phyloP scores from a whole-genome alignment of 2,329 filamentous ascomycete species.

The Arthrinium puccinioides region DNA sequence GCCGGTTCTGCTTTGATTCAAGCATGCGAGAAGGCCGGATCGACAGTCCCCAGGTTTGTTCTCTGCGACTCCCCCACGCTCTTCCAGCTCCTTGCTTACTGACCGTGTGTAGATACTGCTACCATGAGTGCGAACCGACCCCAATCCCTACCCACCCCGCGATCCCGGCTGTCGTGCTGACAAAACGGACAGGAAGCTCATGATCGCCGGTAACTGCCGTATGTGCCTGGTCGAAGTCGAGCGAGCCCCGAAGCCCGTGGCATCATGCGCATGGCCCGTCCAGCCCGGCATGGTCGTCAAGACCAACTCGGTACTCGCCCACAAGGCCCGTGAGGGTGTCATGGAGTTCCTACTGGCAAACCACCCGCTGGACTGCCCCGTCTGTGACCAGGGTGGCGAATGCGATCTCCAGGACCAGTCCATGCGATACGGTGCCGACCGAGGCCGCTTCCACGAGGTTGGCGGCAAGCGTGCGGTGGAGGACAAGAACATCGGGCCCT shows the following conservation, averaged over 20 bases:
- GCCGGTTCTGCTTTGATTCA: slow-evolving; percentile 96
- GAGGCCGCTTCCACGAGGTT: slow-evolving; percentile 93
- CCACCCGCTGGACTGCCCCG: slow-evolving; percentile 90
- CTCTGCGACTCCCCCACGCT: neutral
- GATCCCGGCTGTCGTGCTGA: slow-evolving; percentile 26
- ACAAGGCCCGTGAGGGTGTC: slow-evolving; percentile 97
- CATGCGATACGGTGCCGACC: slow-evolving; percentile 95
- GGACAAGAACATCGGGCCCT: slow-evolving; percentile 97
- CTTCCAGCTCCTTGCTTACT: slow-evolving; percentile 27
- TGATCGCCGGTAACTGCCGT: slow-evolving; percentile 98
- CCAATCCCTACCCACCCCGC: slow-evolving; percentile 11
- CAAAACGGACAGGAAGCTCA: slow-evolving; percentile 66
- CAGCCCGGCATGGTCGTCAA: slow-evolving; percentile 99
- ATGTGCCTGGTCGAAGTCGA: slow-evolving; percentile 99
- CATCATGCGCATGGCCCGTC: slow-evolving; percentile 97
- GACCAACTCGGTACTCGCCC: slow-evolving; percentile 90
- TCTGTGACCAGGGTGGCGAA: slow-evolving; percentile 98
- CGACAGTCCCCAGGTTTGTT: slow-evolving; percentile 72
- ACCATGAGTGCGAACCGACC: slow-evolving; percentile 72
- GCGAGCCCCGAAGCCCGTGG: slow-evolving; percentile 90
- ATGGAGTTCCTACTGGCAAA: slow-evolving; percentile 99
- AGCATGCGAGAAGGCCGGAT: slow-evolving; percentile 96
- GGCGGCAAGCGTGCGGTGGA: slow-evolving; percentile 95
- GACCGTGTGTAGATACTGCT: slow-evolving; percentile 69
- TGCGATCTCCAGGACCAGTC: slow-evolving; percentile 99